Evolutionary conservation across 345 rosid genomes (phyloP), one percentile per base, ranked within the genome.

Genomic region (Carallia pectinifolia): DNA sequence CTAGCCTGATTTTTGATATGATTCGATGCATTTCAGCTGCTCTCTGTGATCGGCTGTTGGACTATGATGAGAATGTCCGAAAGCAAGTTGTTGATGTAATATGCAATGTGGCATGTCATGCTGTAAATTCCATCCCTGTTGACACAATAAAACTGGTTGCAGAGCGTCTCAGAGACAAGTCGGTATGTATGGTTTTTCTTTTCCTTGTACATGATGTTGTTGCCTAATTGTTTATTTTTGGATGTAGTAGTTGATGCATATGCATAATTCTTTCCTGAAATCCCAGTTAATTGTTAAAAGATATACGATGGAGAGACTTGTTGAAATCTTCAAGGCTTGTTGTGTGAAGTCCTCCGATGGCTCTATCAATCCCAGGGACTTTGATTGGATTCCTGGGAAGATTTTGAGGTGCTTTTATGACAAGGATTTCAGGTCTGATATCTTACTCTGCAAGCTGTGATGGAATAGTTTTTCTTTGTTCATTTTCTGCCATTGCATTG

Each of bases 301-400:
- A 66, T 83, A 82, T 84, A 85, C 97, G 6, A 77, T 92, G 96
- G 99, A 95, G 81, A 89, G 91, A 83, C 76, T 95, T 80, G 91
- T 87, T 38, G 97, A 92, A 69, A 76, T 95, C 71, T 87, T 85
- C 87, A 84, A 81, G 77, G 82, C 81, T 44, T 85, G 85, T 87
- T 88, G 93, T 77, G 61, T 63, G 56, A 79, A 71, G 71, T 81
- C 81, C 65, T 71, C 85, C 73, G 88, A 87, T 65, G 83, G 81
- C 56, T 83, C 87, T 70, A 69, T 73, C 62, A 75, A 60, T 74
- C 73, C 65, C 54, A 74, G 82, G 54, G 88, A 86, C 66, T 90
- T 79, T 81, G 94, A 90, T 78, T 95, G 97, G 99, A 89, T 95
- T 80, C 99, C 98, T 77, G 97, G 94, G 80, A 95, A 85, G 88